Conservation (phyloP, 805 yeast genomes). For the Metschnikowia kofuensis region DNA sequence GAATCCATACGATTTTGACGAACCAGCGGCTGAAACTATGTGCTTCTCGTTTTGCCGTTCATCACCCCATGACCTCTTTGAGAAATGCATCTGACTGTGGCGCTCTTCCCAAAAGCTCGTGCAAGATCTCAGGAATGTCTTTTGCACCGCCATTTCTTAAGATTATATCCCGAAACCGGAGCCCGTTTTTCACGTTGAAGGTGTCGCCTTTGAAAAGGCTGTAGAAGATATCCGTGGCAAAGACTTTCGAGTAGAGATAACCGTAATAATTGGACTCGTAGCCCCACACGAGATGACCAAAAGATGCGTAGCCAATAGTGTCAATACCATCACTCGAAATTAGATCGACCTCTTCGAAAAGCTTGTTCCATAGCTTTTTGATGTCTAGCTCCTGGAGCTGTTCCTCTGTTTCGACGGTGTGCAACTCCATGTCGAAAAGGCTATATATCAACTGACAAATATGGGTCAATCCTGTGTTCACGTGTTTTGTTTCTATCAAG, state of each 20-base stretch:
- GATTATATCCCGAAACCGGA: slow-evolving; percentile 65
- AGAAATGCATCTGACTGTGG: slow-evolving; percentile 74
- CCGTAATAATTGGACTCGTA: slow-evolving; percentile 87
- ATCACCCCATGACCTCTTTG: slow-evolving; percentile 45
- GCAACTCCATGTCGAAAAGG: slow-evolving; percentile 70
- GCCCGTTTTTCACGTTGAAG: slow-evolving; percentile 45
- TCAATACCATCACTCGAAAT: slow-evolving; percentile 50
- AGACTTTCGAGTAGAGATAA: slow-evolving; percentile 82
- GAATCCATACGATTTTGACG: neutral
- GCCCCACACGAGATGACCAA: slow-evolving; percentile 78
- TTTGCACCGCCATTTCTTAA: slow-evolving; percentile 69
- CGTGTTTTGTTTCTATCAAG: slow-evolving; percentile 29
- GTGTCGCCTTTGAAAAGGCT: slow-evolving; percentile 67
- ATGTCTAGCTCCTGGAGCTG: slow-evolving; percentile 48
- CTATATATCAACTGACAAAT: slow-evolving; percentile 79
- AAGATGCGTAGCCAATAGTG: slow-evolving; percentile 67
- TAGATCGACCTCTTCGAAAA: slow-evolving; percentile 60
- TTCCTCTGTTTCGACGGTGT: slow-evolving; percentile 43
- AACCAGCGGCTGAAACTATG: neutral
- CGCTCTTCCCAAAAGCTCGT: slow-evolving; percentile 68
- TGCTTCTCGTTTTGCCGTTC: neutral
- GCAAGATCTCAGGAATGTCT: slow-evolving; percentile 63
- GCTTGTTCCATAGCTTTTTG: slow-evolving; percentile 58
- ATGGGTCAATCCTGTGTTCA: slow-evolving; percentile 67
- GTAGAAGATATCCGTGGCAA: slow-evolving; percentile 79